Conservation (phyloP, 2,329 filamentous ascomycete genomes). For the Aureobasidium sp. region DNA sequence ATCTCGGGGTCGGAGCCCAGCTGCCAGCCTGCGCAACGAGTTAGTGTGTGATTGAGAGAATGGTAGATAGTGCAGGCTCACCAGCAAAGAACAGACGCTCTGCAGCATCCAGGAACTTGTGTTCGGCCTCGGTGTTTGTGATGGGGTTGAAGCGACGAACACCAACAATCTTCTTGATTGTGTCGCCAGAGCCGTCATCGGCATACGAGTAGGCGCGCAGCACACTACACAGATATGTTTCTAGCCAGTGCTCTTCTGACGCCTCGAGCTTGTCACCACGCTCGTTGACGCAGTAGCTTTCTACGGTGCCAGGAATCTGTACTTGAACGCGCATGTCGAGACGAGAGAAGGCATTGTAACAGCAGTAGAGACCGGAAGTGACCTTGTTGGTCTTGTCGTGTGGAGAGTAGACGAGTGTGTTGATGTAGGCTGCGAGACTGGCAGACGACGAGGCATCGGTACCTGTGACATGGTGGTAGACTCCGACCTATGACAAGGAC, state of each 20-base stretch:
- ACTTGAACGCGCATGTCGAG: slow-evolving; percentile 98
- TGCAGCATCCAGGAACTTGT: slow-evolving; percentile 88
- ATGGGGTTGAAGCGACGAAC: slow-evolving; percentile 95
- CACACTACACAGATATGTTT: slow-evolving; percentile 94
- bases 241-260: slow-evolving; percentile 90
- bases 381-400: slow-evolving; percentile 82
- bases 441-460: slow-evolving; percentile 96
- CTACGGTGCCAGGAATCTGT: slow-evolving; percentile 90
- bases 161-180: slow-evolving; percentile 95
- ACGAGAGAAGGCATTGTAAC: slow-evolving; percentile 98
- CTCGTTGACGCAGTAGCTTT: slow-evolving; percentile 97
- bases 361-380: slow-evolving; percentile 90
- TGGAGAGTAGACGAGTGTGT: slow-evolving; percentile 87
- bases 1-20: slow-evolving; percentile 94
- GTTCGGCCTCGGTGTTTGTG: slow-evolving; percentile 95
- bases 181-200: slow-evolving; percentile 88
- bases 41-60: slow-evolving; percentile 11
- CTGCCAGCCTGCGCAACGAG: slow-evolving; percentile 65
- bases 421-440: slow-evolving; percentile 95
- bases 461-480: slow-evolving; percentile 97
- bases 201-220: slow-evolving; percentile 93
- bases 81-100: slow-evolving; percentile 93
- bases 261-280: slow-evolving; percentile 89
- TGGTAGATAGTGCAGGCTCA: slow-evolving; percentile 29
- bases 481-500: slow-evolving; percentile 57